Percentiles rank a stretch among this genome's conserved stretches.
Evolutionary conservation across 2,329 filamentous ascomycete species (phyloP).

Genomic region (Ceratocystis ficicola): DNA sequence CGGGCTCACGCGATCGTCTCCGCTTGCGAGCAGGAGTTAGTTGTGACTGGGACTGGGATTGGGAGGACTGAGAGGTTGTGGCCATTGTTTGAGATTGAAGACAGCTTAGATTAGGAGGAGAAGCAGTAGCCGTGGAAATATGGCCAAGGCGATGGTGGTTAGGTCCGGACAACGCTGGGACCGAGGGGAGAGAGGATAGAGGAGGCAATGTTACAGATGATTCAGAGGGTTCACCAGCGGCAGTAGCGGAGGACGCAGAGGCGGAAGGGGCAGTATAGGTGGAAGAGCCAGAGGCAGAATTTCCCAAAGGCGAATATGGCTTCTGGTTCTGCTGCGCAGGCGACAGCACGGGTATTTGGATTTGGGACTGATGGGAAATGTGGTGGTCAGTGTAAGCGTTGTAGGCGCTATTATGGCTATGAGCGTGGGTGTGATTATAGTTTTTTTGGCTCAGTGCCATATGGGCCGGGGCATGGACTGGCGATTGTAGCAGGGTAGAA

Average conservation of each 20-base stretch:
- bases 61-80: slow-evolving; percentile 24
- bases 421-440: slow-evolving; percentile 5
- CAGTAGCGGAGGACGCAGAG: slow-evolving; percentile 27
- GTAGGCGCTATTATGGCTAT: slow-evolving; percentile 14
- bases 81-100: slow-evolving; percentile 17
- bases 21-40: slow-evolving; percentile 33
- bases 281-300: slow-evolving; percentile 1
- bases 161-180: slow-evolving; percentile 16
- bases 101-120: slow-evolving; percentile 18
- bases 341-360: slow-evolving; percentile 17
- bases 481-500: slow-evolving; percentile 11
- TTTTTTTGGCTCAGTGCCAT: slow-evolving; percentile 11
- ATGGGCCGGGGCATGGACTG: slow-evolving; percentile 14
- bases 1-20: slow-evolving; percentile 50
- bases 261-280: slow-evolving; percentile 27
- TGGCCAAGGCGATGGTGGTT: slow-evolving; percentile 17
- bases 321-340: slow-evolving; percentile 25
- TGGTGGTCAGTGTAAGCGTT: slow-evolving; percentile 15
- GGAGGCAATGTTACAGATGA: slow-evolving; percentile 30
- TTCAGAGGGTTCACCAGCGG: no score
- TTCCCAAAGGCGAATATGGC: slow-evolving; percentile 16
- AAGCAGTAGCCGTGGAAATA: slow-evolving; percentile 10
- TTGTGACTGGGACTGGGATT: slow-evolving; percentile 22
- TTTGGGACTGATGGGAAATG: slow-evolving; percentile 40
- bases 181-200: slow-evolving; percentile 25